Conservation (phyloP, 441 rosid species). For the Flueggea neowawraea region DNA sequence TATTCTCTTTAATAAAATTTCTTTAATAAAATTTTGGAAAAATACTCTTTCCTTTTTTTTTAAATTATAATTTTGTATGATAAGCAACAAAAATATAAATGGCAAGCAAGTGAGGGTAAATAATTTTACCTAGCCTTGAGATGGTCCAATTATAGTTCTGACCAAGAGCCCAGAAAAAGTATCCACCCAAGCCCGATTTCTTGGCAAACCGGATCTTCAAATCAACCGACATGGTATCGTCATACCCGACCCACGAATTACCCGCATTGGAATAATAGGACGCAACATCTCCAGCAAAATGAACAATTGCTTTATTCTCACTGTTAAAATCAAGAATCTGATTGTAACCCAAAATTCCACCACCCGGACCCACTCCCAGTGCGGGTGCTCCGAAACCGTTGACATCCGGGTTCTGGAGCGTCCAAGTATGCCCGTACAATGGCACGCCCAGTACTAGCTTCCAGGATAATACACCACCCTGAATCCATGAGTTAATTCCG, state of each 20-base stretch:
- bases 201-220: constrained; percentile 31
- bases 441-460: constrained; percentile 50
- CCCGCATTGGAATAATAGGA: constrained; percentile 29
- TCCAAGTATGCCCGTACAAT: constrained; percentile 39
- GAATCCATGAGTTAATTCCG: constrained; percentile 42
- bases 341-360: constrained; percentile 15
- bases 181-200: constrained; percentile 32
- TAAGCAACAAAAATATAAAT: too few relatives aligned
- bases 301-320: constrained; percentile 6
- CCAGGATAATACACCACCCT: constrained; percentile 23
- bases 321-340: constrained; percentile 24
- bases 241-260: constrained; percentile 40
- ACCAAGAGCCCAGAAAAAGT: constrained; percentile 49
- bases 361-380: constrained; percentile 26
- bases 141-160: constrained; percentile 28
- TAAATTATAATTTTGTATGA: too few relatives aligned
- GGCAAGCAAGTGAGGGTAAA: neutral
- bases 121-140: constrained; percentile 21
- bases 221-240: constrained; percentile 24
- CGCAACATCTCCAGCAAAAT: constrained; percentile 17
- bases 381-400: constrained; percentile 36
- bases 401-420: constrained; percentile 25
- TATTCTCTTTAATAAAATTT: too few relatives aligned
- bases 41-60: too few relatives aligned
- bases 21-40: too few relatives aligned